Evolutionary conservation across 2,329 filamentous ascomycete genomes (phyloP), one percentile per base, ranked within the genome.

Genomic region (Microdochium nivale): DNA sequence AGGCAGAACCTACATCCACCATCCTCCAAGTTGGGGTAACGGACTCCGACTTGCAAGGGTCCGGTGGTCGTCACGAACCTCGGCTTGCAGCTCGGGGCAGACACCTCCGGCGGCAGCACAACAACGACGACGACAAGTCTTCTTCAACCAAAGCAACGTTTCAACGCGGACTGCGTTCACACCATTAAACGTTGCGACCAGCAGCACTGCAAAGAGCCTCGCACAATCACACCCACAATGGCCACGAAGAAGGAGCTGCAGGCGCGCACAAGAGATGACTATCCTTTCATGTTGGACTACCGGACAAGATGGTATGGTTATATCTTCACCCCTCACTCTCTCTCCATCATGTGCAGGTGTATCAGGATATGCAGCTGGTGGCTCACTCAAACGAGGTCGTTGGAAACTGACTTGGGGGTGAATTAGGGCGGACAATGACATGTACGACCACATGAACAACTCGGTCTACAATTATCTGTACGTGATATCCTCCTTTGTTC

Each of bases 401-500:
- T n/a, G n/a, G n/a, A n/a, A 30, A 5, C 11, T 30, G 11, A 30
- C 27, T 5, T 11, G 5, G 27, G 27, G 11, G 5, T 30, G 27
- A 30, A 30, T 5, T 30, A 91, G 89, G 89, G 84, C 82, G 66
- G 90, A 96, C 69, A 95, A 95, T 65, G 90, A 96, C 72, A 94
- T 95, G 88, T 96, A 94, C 68, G 79, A 88, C 54, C 92, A 97
- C 66, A 83, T 95, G 76, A 96, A 96, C 72, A 96, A 95, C 65
- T 87, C 84, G 40, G 78, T 94, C 51, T 96, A 96, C 69, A 88
- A 88, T 61, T 86, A 87, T 55, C 77, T 95, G 78, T 84, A 67
- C 64, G 74, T 58, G 14, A 35, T 8, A 21, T 8, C 40, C 40
- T 11, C 13, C 19, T 24, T 11, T 19, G 14, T 40, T n/a, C 35